phyloP scores from a whole-genome alignment of 2,329 filamentous ascomycete genomes.

The Calonectria henricotiae region DNA sequence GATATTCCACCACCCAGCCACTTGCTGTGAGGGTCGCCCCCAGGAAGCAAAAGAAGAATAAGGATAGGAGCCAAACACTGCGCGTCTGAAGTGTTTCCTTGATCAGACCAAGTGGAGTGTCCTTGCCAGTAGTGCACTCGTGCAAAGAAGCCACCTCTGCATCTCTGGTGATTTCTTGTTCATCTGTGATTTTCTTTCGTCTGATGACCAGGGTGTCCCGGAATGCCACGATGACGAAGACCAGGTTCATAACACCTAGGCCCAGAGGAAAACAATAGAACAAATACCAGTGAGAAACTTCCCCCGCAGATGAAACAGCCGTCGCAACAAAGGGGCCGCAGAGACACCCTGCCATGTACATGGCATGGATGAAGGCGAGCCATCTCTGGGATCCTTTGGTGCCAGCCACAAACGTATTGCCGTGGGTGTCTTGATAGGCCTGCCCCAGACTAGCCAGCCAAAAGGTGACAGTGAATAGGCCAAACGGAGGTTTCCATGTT shows the following conservation, averaged over 20 bases:
- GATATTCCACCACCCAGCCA: slow-evolving; percentile 78
- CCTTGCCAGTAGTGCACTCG: slow-evolving; percentile 41
- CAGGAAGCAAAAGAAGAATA: slow-evolving; percentile 78
- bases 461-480: slow-evolving; percentile 72
- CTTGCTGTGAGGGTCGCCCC: slow-evolving; percentile 70
- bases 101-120: slow-evolving; percentile 62
- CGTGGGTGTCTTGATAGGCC: slow-evolving; percentile 76
- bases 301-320: slow-evolving; percentile 63
- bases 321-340: slow-evolving; percentile 72
- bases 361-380: slow-evolving; percentile 77
- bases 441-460: slow-evolving; percentile 73
- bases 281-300: slow-evolving; percentile 65
- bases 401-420: slow-evolving; percentile 74
- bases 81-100: slow-evolving; percentile 63
- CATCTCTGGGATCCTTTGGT: slow-evolving; percentile 71
- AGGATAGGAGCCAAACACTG: slow-evolving; percentile 72
- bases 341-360: slow-evolving; percentile 73
- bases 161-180: slow-evolving; percentile 26
- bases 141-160: slow-evolving; percentile 8
- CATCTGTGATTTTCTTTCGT: slow-evolving; percentile 32
- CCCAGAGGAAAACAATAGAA: slow-evolving; percentile 73
- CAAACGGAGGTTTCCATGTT: slow-evolving; percentile 72
- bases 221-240: slow-evolving; percentile 66
- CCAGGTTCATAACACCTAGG: slow-evolving; percentile 68
- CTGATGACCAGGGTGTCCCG: slow-evolving; percentile 62